These are phyloP conservation scores for Drechslerella coelobrocha DNA, from an alignment of 2,329 filamentous ascomycete species.

Conservation along the genomic window DNA sequence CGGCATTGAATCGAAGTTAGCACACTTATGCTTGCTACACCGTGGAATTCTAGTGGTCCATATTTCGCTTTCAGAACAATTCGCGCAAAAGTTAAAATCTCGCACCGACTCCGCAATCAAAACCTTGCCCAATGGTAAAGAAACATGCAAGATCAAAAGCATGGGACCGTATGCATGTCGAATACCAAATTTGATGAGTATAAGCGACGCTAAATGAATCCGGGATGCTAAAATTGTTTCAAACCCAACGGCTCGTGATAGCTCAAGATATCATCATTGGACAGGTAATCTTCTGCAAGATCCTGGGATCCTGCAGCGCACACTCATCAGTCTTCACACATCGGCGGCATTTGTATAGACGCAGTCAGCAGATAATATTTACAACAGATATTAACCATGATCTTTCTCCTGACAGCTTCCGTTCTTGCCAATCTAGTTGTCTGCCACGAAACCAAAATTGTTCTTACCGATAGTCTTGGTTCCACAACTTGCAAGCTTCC, in stretches of 20 bases:
- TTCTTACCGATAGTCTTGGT: constrained; percentile 7
- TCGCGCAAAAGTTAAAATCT: not conserved
- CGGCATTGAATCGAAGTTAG: not conserved
- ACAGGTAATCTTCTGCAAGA: not conserved
- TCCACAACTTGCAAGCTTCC: constrained; percentile 27
- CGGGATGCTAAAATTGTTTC: not conserved
- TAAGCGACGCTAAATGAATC: not conserved
- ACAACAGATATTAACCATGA: not conserved
- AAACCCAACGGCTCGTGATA: not conserved
- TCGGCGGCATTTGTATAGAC: not conserved
- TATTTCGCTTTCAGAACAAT: constrained; percentile 3
- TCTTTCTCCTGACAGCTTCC: not conserved
- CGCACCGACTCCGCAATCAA: not conserved
- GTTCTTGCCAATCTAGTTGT: not conserved
- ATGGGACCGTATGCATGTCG: not conserved
- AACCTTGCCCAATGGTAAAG: not conserved
- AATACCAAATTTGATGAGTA: not conserved
- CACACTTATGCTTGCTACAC: not conserved
- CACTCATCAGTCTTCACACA: not conserved
- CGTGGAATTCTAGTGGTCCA: not conserved
- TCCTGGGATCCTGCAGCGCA: not conserved
- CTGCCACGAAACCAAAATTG: constrained; percentile 9
- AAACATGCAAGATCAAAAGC: not conserved
- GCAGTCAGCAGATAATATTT: not conserved
- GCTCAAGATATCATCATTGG: not conserved